These are phyloP conservation scores for Cucumis cinereus DNA, from an alignment of 306 rosid genomes.

Conservation along the genomic window DNA sequence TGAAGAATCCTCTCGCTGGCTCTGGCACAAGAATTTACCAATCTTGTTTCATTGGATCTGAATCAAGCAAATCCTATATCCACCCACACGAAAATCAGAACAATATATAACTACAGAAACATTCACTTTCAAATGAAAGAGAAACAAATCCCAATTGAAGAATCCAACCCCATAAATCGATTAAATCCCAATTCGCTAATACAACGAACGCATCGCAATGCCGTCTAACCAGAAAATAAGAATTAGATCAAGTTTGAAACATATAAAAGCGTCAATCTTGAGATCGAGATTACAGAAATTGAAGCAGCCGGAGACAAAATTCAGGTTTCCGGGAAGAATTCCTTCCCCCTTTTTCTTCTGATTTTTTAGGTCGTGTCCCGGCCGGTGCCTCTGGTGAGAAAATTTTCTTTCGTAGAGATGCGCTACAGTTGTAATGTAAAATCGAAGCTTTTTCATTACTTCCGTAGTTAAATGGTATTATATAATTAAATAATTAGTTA, in stretches of 20 bases:
- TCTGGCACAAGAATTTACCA: not conserved
- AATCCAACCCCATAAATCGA: not conserved
- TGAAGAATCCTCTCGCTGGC: not conserved
- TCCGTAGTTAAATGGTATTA: not conserved
- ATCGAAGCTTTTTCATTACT: not conserved
- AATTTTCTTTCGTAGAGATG: not conserved
- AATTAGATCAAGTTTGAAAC: not conserved
- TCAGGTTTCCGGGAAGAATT: not conserved
- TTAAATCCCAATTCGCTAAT: not conserved
- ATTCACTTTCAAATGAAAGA: not conserved
- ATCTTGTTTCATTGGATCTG: not conserved
- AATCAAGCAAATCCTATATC: not conserved
- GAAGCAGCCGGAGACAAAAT: not conserved
- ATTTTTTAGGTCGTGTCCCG: not conserved
- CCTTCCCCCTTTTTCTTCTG: not conserved
- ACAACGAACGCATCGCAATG: not conserved
- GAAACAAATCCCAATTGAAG: not conserved
- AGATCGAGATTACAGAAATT: not conserved
- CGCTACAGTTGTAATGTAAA: constrained; percentile 1
- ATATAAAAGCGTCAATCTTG: not conserved
- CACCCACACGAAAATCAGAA: not conserved
- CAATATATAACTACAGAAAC: not conserved
- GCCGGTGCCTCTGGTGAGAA: not conserved
- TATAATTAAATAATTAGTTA: not conserved
- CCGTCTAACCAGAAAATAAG: not conserved